These are phyloP conservation scores for Pilobolus umbonatus DNA, from an alignment of 192 early-diverging fungal species.

Conservation along the genomic window DNA sequence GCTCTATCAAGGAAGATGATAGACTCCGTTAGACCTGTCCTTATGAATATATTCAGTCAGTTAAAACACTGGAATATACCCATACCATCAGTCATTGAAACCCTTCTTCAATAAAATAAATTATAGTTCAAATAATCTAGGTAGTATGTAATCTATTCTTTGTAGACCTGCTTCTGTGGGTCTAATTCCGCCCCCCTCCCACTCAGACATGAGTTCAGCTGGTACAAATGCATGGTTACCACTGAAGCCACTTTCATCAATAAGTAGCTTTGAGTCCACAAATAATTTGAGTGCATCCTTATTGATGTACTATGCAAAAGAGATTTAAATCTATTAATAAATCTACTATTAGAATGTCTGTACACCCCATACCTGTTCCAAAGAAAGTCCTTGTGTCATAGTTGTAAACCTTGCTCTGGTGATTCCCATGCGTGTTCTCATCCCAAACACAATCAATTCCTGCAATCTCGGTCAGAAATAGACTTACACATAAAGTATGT, in stretches of 20 bases:
- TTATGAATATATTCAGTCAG: background rate
- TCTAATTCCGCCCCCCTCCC: slow-evolving; percentile 25
- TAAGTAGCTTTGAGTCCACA: slow-evolving; percentile 18
- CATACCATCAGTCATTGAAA: slow-evolving; percentile 6
- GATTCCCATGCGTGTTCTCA: slow-evolving; percentile 44
- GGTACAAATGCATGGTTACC: slow-evolving; percentile 12
- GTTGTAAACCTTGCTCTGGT: slow-evolving; percentile 23
- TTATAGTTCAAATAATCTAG: slow-evolving; percentile 3
- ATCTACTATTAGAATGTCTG: background rate
- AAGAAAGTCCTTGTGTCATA: slow-evolving; percentile 23
- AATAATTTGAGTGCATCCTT: slow-evolving; percentile 10
- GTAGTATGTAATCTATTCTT: slow-evolving; percentile 45
- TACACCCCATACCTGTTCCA: slow-evolving; percentile 35
- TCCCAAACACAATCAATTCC: slow-evolving; percentile 46
- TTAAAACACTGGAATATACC: slow-evolving; percentile 12
- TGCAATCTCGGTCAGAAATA: slow-evolving; percentile 11
- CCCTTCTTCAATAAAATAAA: background rate
- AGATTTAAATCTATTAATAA: background rate
- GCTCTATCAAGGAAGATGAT: too few relatives aligned
- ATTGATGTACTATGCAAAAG: slow-evolving; percentile 6
- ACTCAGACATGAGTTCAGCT: slow-evolving; percentile 10
- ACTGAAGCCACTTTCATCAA: slow-evolving; percentile 7
- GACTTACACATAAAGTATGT: background rate
- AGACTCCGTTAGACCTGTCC: background rate
- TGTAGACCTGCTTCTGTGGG: slow-evolving; percentile 50